Evolutionary conservation across 78 protist genomes (phyloP).

Genomic region (Dictyostelium intermedium): DNA sequence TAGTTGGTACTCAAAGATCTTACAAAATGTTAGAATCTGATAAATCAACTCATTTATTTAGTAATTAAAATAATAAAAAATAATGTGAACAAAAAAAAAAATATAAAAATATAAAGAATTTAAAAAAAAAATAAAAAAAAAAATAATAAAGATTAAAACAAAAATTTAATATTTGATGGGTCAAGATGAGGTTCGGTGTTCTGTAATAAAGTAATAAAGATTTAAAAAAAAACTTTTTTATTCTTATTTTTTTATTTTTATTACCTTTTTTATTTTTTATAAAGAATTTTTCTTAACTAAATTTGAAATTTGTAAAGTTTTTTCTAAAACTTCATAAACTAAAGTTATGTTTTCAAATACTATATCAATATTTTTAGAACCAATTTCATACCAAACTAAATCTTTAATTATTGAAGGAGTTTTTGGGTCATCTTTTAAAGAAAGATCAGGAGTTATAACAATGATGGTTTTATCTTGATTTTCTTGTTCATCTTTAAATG

Average conservation of each 20-base stretch:
- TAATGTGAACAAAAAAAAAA: neutral
- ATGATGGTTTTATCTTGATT: conserved; percentile 13
- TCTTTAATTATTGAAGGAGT: neutral
- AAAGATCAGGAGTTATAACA: conserved; percentile 13
- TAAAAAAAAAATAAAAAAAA: neutral
- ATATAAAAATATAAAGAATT: neutral
- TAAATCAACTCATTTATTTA: conserved; percentile 69
- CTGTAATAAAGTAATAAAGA: too few species aligned
- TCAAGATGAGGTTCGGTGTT: too few species aligned
- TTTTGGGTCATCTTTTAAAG: neutral
- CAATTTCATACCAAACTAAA: conserved; percentile 21
- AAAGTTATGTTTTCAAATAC: conserved; percentile 20
- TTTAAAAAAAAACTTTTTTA: too few species aligned
- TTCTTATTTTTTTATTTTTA: neutral
- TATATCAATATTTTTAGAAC: conserved; percentile 1
- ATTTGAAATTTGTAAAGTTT: neutral
- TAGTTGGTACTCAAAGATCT: conserved; percentile 64
- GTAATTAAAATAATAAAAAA: neutral
- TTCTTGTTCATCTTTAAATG: neutral
- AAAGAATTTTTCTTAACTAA: neutral
- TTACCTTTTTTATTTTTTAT: neutral
- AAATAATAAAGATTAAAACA: too few species aligned
- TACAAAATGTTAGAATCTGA: conserved; percentile 54
- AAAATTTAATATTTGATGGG: too few species aligned
- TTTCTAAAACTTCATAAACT: conserved; percentile 41